Percentiles rank a stretch among this genome's conserved stretches.
phyloP scores from a whole-genome alignment of 192 early-diverging fungal genomes.

The Funneliformis mosseae region DNA sequence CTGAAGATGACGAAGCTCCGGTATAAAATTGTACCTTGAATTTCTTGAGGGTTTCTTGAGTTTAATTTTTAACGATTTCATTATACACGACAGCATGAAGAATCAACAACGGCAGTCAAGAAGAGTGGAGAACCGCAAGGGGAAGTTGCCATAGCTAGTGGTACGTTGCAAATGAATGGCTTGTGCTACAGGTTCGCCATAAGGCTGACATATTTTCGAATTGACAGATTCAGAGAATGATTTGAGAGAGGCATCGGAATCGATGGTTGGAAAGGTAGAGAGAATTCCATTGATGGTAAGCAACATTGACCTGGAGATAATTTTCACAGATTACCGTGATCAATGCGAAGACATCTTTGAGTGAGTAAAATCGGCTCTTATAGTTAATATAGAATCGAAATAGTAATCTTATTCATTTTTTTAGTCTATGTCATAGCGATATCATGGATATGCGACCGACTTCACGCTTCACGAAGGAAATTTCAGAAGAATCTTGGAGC shows the following conservation, averaged over 20 bases:
- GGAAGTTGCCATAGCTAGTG: constrained; percentile 29
- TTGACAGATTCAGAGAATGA: constrained; percentile 24
- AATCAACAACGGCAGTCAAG: constrained; percentile 27
- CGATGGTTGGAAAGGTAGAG: constrained; percentile 25
- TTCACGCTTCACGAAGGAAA: constrained; percentile 24
- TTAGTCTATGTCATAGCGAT: constrained; percentile 31
- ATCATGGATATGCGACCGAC: constrained; percentile 29
- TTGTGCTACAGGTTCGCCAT: constrained; percentile 19
- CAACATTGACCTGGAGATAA: constrained; percentile 18
- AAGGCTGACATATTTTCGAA: constrained; percentile 28
- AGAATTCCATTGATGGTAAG: constrained; percentile 8
- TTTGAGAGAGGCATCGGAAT: constrained; percentile 20
- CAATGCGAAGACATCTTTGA: constrained; percentile 29
- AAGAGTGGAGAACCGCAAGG: constrained; percentile 20
- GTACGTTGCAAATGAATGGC: constrained; percentile 29
- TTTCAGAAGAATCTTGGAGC: constrained; percentile 23
- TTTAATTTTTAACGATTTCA: constrained; percentile 31
- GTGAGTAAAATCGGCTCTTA: constrained; percentile 6
- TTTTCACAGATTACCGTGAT: constrained; percentile 28
- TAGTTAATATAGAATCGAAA: constrained; percentile 15
- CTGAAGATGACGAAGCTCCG: constrained; percentile 27
- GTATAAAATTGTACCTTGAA: constrained; percentile 20
- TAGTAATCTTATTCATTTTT: constrained; percentile 31
- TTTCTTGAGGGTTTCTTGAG: constrained; percentile 17
- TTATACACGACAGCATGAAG: constrained; percentile 31